These are phyloP conservation scores for Chenopodium album DNA, from an alignment of 148 eudicot genomes.

Conservation along the genomic window DNA sequence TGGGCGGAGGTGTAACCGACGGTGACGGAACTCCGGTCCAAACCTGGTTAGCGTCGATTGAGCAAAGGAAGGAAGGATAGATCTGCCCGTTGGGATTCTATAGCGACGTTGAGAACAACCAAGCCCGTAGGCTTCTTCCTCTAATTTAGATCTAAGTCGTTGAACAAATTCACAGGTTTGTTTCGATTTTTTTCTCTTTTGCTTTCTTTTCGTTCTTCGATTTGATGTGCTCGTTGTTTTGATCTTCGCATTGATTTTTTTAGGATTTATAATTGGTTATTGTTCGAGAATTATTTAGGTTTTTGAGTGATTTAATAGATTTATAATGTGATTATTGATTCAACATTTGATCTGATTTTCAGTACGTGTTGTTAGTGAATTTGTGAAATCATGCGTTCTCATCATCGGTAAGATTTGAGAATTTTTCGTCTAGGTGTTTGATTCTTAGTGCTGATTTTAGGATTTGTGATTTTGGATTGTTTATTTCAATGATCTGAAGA, in stretches of 20 bases:
- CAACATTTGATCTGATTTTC: no score
- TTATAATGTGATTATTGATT: no score
- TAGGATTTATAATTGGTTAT: not conserved
- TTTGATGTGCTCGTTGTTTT: not conserved
- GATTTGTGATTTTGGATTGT: not conserved
- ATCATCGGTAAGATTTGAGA: not conserved
- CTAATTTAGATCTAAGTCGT: no score
- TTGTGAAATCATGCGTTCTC: not conserved
- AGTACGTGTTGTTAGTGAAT: not conserved
- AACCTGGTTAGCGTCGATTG: no score
- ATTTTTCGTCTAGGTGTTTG: not conserved
- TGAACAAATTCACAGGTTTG: conserved; percentile 15
- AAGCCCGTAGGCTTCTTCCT: no score
- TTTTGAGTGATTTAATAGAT: not conserved
- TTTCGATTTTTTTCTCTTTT: conserved; percentile 10
- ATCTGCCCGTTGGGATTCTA: no score
- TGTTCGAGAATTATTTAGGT: conserved; percentile 10
- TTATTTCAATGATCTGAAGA: not conserved
- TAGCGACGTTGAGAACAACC: no score
- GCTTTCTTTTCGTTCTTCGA: not conserved
- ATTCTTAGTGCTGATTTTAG: not conserved
- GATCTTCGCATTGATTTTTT: not conserved
- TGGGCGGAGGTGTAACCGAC: no score
- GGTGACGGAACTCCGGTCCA: no score
- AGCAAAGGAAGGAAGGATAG: no score